Evolutionary conservation across 371 early-diverging fungal genomes (phyloP), one percentile per base, ranked within the genome.

Genomic region (Umbelopsis sp.): DNA sequence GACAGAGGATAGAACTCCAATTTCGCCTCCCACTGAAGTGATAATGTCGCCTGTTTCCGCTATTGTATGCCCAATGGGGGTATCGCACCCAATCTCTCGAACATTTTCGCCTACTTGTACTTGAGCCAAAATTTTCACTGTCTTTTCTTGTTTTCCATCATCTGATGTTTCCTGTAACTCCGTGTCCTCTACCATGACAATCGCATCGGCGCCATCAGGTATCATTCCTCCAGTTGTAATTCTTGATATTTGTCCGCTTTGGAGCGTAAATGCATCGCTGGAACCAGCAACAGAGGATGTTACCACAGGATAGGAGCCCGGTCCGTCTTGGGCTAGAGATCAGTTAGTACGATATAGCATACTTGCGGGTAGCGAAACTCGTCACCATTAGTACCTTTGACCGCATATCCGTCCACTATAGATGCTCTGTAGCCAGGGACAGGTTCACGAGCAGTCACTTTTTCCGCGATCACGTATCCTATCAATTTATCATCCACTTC

Each of bases 171-270:
- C 72, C 9, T 90, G 73, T 12, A 96, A 76, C 57, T 76, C 73
- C 0, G 98, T 96, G 66, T 96, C 92, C 72, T 97, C 98, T 2
- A 96, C 91, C 96, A 96, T 96, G 24, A 96, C 91, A 14, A 97
- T 94, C 4, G 94, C 96, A 64, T 90, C 87, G 0, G 96, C 92
- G 6, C 91, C 92, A 6, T 75, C 77, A 1, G 96, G 96, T 0
- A 97, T 75, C 45, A 93, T 87, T 0, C 93, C 98, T 4, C 98
- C 98, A 0, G 98, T 96, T 1, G 96, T 87, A 22, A 96, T 87
- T 5, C 96, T 88, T 3, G 89, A 87, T 32, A 95, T 86, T 45
- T 86, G 80, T 9, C 91, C 92, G 5, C 79, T 53, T 63, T 70
- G 68, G 10, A 94, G 74, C 2, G 16, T 0, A 37, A 62, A 51